phyloP scores from a whole-genome alignment of 2,329 filamentous ascomycete species.

The Trichoderma sp. region DNA sequence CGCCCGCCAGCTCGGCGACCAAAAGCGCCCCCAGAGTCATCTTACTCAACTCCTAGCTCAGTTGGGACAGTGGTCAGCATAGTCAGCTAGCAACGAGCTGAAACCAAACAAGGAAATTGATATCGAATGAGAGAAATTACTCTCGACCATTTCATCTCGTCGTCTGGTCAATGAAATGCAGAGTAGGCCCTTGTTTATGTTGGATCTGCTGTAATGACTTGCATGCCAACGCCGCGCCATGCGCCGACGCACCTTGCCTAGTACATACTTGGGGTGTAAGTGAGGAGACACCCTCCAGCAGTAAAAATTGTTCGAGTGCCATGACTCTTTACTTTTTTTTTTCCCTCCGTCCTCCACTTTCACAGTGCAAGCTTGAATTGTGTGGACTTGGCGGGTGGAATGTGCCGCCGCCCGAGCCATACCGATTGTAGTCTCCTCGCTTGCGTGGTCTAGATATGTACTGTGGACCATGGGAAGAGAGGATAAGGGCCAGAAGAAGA shows the following conservation, averaged over 20 bases:
- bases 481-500: not conserved
- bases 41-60: conserved; percentile 13
- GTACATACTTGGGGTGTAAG: conserved; percentile 9
- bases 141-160: conserved; percentile 26
- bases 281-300: conserved; percentile 4
- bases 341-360: conserved; percentile 7
- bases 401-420: conserved; percentile 26
- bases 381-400: conserved; percentile 24
- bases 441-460: conserved; percentile 3
- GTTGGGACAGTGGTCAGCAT: conserved; percentile 18
- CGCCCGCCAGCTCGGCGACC: conserved; percentile 3
- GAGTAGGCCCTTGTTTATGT: conserved; percentile 24
- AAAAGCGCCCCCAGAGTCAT: conserved; percentile 16
- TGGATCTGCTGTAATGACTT: conserved; percentile 29
- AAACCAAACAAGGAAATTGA: conserved; percentile 20
- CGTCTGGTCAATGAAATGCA: conserved; percentile 29
- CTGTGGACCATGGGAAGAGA: conserved; percentile 18
- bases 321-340: conserved; percentile 9
- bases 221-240: conserved; percentile 27
- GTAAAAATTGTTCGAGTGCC: not conserved
- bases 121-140: conserved; percentile 20
- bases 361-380: conserved; percentile 26
- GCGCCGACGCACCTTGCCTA: conserved; percentile 14
- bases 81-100: conserved; percentile 24
- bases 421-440: conserved; percentile 18